Percentiles rank a stretch among this genome's conserved stretches.
phyloP scores from a whole-genome alignment of 176 grass and related monocot species.

The Oryza glumipatula region DNA sequence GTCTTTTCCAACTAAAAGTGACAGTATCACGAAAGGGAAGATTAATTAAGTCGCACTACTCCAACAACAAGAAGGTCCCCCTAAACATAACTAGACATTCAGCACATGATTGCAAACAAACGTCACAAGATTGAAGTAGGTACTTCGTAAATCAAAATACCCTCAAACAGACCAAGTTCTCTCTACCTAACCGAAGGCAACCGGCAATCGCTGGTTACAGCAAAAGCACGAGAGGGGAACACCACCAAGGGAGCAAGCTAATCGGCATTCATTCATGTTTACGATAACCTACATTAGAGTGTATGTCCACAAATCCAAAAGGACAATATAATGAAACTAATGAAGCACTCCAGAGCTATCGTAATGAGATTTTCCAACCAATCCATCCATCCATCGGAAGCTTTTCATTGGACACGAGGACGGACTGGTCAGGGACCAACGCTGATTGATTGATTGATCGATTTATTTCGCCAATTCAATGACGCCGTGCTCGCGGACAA shows the following conservation, averaged over 20 bases:
- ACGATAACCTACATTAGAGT: not conserved
- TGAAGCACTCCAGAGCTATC: not conserved
- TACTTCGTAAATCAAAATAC: not conserved
- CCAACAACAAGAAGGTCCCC: not conserved
- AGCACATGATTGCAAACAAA: not conserved
- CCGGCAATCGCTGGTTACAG: not conserved
- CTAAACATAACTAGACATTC: not conserved
- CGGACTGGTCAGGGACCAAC: too few species aligned
- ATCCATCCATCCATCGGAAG: not conserved
- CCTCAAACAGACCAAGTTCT: not conserved
- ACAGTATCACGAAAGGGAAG: not conserved
- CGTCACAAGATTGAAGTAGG: not conserved
- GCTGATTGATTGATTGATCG: not conserved
- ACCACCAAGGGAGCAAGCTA: too few species aligned
- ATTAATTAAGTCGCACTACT: not conserved
- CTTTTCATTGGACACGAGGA: too few species aligned
- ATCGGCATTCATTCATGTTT: not conserved
- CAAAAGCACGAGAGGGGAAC: not conserved
- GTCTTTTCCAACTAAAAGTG: not conserved
- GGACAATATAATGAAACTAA: not conserved
- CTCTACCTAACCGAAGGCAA: not conserved
- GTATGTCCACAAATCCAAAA: not conserved
- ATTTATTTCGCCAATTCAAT: not conserved
- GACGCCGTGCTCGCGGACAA: not conserved
- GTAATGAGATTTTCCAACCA: not conserved